Percentiles rank a stretch among this genome's conserved stretches.
Evolutionary conservation across 2,329 filamentous ascomycete species (phyloP).

Genomic region (Aurifilum marmelostoma): DNA sequence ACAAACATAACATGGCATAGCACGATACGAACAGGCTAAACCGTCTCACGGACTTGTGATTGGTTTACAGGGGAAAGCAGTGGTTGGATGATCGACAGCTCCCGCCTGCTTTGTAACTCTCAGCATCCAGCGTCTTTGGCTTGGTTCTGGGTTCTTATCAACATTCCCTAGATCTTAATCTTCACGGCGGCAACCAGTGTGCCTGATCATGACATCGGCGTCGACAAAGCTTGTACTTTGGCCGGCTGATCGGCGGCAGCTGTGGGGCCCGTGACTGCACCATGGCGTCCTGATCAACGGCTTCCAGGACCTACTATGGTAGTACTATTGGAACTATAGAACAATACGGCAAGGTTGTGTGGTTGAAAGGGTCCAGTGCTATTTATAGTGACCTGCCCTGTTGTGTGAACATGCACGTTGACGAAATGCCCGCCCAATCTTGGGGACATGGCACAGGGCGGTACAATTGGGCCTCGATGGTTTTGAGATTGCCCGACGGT

Average conservation of each 20-base stretch:
- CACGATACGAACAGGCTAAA: neutral
- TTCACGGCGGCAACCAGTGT: too few relatives aligned
- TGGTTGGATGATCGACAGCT: neutral
- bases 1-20: neutral
- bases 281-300: slow-evolving; percentile 22
- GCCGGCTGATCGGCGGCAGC: slow-evolving; percentile 10
- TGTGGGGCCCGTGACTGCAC: slow-evolving; percentile 1
- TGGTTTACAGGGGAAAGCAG: neutral
- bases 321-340: too few relatives aligned
- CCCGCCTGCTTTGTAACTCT: neutral
- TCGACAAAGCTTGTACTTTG: neutral
- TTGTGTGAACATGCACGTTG: neutral
- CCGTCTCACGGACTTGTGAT: neutral
- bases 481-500: neutral
- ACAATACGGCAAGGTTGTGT: slow-evolving; percentile 7
- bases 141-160: neutral
- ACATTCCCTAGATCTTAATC: too few relatives aligned
- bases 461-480: neutral
- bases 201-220: neutral
- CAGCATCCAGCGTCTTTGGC: neutral
- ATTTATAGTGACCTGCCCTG: slow-evolving; percentile 10
- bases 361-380: neutral
- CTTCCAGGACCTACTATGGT: slow-evolving; percentile 11
- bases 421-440: too few relatives aligned
- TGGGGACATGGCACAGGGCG: too few relatives aligned